A percentile compares a stretch with the other conserved stretches of the same genome.
Evolutionary conservation across 768 basidiomycete genomes (phyloP).

Genomic region (Tricholoma matsutake): DNA sequence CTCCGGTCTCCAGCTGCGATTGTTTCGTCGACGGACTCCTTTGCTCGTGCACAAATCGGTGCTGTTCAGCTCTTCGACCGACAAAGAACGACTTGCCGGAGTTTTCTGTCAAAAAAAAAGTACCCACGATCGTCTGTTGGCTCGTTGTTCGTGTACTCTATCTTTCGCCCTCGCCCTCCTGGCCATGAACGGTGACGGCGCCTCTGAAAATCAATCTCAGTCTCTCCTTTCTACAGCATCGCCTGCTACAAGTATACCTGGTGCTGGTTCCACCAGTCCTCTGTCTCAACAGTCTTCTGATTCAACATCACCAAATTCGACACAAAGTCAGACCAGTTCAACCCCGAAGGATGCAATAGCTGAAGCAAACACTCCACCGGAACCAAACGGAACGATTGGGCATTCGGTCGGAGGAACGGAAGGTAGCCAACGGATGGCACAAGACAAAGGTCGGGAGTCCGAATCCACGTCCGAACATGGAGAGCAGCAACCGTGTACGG

Average conservation of each 20-base stretch:
- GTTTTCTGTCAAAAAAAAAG: slow-evolving; percentile 28
- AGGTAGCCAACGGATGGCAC: slow-evolving; percentile 3
- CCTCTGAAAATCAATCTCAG: slow-evolving; percentile 24
- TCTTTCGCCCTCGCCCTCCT: slow-evolving; percentile 24
- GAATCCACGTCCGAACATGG: slow-evolving; percentile 16
- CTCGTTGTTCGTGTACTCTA: slow-evolving; percentile 31
- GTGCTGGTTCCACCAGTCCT: slow-evolving; percentile 25
- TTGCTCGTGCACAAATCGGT: neutral
- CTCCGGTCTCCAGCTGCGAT: neutral
- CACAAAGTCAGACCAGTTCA: slow-evolving; percentile 8
- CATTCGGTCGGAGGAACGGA: neutral
- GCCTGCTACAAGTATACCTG: slow-evolving; percentile 24
- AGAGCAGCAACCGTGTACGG: slow-evolving; percentile 15
- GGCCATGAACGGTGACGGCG: slow-evolving; percentile 46
- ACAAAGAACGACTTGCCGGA: slow-evolving; percentile 9
- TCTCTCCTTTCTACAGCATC: slow-evolving; percentile 29
- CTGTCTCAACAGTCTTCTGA: slow-evolving; percentile 17
- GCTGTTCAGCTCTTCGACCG: neutral
- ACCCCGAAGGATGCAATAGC: slow-evolving; percentile 7
- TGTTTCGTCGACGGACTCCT: neutral
- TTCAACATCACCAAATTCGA: slow-evolving; percentile 11
- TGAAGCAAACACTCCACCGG: slow-evolving; percentile 3
- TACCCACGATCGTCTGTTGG: slow-evolving; percentile 36
- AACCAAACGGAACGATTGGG: neutral
- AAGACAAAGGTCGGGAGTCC: slow-evolving; percentile 18